Evolutionary conservation across 2,329 filamentous ascomycete species (phyloP), one percentile per base, ranked within the genome.

Genomic region (Fusarium coffeatum): DNA sequence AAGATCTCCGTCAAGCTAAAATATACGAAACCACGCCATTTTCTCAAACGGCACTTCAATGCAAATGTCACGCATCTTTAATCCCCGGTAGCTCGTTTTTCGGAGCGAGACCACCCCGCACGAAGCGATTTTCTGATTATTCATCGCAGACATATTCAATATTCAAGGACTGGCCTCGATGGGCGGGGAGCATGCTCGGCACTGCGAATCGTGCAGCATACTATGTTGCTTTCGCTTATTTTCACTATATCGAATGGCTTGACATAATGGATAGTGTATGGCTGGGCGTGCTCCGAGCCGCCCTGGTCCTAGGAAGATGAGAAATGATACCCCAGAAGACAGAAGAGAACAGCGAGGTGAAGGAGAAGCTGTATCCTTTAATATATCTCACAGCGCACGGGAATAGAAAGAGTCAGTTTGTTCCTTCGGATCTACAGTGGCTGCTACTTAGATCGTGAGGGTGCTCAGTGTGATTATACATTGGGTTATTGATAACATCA

Each of bases 131-230:
- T 76, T 72, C 56, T 76, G 74, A 76, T 76, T 74, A 72, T 70
- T 76, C 72, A 76, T 75, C 74, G 59, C 64, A 68, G 73, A 75
- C 73, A 75, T 74, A 75, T 74, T 73, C 72, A 72, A 72, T 64
- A 75, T 66, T 72, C 57, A 55, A 59, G 46, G 46, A 43, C 55
- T 61, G 50, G 54, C 61, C 45, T 55, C 43, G 41, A 59, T 61
- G 59, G 32, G 51, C 49, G 53, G 55, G 66, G 49, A 61, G 32
- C 25, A 59, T 55, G 57, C 59, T 61, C 51, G 43, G 37, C 28
- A 43, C 47, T 20, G 42, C 34, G 40, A 37, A 55, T 64, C 49
- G 32, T 48, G 47, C 41, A 57, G 50, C 45, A 23, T 41, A 37
- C 22, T 22, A 16, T 41, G 40, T 34, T 18, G 40, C 43, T 15